Evolutionary conservation across 2,329 filamentous ascomycete genomes (phyloP).

Genomic region (Epichloe amarillans): DNA sequence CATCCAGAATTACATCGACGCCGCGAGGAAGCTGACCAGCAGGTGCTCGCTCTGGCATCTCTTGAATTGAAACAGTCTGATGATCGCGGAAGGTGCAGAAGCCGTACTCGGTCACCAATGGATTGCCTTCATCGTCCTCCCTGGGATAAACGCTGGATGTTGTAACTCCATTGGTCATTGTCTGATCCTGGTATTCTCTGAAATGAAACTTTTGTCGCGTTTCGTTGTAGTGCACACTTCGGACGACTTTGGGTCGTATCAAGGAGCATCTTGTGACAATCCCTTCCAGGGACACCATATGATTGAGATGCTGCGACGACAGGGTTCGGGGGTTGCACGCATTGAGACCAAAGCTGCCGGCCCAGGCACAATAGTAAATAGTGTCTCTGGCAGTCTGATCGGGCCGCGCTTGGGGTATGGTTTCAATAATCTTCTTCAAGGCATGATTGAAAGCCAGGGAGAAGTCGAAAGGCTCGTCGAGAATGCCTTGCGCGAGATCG

Average conservation of each 20-base stretch:
- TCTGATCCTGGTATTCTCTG: slow-evolving; percentile 88
- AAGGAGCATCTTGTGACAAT: slow-evolving; percentile 95
- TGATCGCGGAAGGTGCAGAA: slow-evolving; percentile 94
- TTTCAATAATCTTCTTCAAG: slow-evolving; percentile 75
- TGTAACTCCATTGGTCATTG: slow-evolving; percentile 84
- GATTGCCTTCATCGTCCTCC: slow-evolving; percentile 85
- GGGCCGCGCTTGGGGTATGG: slow-evolving; percentile 60
- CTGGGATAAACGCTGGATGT: slow-evolving; percentile 89
- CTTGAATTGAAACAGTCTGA: slow-evolving; percentile 94
- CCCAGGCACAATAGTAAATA: slow-evolving; percentile 92
- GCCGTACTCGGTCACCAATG: slow-evolving; percentile 87
- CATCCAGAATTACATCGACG: slow-evolving; percentile 92
- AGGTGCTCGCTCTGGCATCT: slow-evolving; percentile 95
- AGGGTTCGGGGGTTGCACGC: slow-evolving; percentile 84
- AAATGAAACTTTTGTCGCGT: slow-evolving; percentile 74
- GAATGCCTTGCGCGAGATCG: slow-evolving; percentile 65
- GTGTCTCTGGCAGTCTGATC: slow-evolving; percentile 67
- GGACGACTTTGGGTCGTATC: slow-evolving; percentile 92
- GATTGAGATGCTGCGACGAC: slow-evolving; percentile 78
- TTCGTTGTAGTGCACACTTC: slow-evolving; percentile 95
- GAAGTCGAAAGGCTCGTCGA: slow-evolving; percentile 80
- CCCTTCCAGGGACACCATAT: slow-evolving; percentile 93
- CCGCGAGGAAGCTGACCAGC: slow-evolving; percentile 89
- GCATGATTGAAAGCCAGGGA: slow-evolving; percentile 79
- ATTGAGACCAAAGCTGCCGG: slow-evolving; percentile 89